These are phyloP conservation scores for Eucalyptus shirleyi DNA, from an alignment of 345 rosid species.

Conservation along the genomic window DNA sequence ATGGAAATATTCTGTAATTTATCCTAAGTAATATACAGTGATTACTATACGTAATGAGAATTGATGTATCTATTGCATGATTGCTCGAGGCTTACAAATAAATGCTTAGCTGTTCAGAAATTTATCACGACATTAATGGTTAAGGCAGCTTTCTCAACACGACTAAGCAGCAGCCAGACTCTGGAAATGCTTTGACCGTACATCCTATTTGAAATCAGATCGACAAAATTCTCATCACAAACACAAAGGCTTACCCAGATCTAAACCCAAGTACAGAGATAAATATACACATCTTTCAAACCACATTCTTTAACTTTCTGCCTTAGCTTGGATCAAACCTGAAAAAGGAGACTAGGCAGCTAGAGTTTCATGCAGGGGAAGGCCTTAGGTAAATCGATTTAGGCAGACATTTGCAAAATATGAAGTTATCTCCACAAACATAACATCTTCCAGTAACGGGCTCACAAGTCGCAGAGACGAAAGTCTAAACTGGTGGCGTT, in stretches of 20 bases:
- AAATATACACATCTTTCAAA: not conserved
- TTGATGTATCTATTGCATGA: not conserved
- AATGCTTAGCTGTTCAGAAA: not conserved
- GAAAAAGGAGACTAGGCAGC: not conserved
- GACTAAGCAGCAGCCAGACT: not conserved
- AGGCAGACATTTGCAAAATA: slow-evolving; percentile 86
- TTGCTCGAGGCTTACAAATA: not conserved
- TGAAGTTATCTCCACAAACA: slow-evolving; percentile 81
- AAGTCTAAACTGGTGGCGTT: slow-evolving; percentile 21
- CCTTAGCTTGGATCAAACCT: not conserved
- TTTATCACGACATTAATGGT: not conserved
- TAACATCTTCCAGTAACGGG: slow-evolving; percentile 68
- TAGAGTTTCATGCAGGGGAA: not conserved
- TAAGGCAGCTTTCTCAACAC: not conserved
- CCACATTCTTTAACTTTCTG: not conserved
- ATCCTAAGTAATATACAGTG: not conserved
- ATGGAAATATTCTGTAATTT: not conserved
- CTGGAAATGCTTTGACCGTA: not conserved
- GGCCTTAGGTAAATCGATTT: slow-evolving; percentile 30
- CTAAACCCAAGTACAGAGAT: not conserved
- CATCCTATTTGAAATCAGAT: not conserved
- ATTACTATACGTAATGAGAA: not conserved
- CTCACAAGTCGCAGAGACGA: slow-evolving; percentile 85
- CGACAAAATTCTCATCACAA: not conserved
- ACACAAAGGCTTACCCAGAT: not conserved